Evolutionary conservation across 108 stramenopile species (phyloP).

Genomic region (Poteriospumella lacustris): DNA sequence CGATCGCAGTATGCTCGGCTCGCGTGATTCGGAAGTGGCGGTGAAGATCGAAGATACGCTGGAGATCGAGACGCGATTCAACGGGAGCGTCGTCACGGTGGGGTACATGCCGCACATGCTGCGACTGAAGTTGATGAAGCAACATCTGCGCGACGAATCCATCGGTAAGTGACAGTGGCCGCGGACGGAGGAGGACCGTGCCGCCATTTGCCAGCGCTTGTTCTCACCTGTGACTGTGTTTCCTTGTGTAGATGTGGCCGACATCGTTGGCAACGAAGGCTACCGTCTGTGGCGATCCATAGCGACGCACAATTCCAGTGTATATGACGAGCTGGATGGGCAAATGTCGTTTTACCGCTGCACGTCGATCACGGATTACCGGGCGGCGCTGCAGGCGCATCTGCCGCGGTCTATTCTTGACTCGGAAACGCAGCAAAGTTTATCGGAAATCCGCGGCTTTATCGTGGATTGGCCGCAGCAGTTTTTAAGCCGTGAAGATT

Average conservation of each 20-base stretch:
- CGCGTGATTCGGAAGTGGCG: conserved; percentile 22
- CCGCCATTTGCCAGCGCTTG: no score
- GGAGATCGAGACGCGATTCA: background rate
- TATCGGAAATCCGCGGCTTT: background rate
- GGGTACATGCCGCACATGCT: conserved; percentile 4
- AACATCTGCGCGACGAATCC: background rate
- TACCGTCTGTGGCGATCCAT: background rate
- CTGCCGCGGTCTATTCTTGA: background rate
- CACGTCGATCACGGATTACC: background rate
- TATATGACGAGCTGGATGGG: conserved; percentile 23
- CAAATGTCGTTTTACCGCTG: conserved; percentile 5
- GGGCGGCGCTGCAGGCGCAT: background rate
- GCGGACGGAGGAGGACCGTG: no score
- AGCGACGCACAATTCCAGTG: background rate
- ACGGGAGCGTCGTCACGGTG: background rate
- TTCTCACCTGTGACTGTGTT: no score
- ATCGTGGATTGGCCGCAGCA: conserved; percentile 16
- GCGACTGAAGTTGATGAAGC: conserved; percentile 1
- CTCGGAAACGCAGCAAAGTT: background rate
- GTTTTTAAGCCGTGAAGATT: background rate
- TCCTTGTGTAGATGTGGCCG: conserved; percentile 16
- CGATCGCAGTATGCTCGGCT: conserved; percentile 26
- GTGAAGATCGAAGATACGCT: conserved; percentile 14
- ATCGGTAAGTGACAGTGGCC: no score
- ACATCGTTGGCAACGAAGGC: background rate